Evolutionary conservation across 1,139 yeast species (phyloP).

Genomic region (Nadsonia starkeyi-henricii): DNA sequence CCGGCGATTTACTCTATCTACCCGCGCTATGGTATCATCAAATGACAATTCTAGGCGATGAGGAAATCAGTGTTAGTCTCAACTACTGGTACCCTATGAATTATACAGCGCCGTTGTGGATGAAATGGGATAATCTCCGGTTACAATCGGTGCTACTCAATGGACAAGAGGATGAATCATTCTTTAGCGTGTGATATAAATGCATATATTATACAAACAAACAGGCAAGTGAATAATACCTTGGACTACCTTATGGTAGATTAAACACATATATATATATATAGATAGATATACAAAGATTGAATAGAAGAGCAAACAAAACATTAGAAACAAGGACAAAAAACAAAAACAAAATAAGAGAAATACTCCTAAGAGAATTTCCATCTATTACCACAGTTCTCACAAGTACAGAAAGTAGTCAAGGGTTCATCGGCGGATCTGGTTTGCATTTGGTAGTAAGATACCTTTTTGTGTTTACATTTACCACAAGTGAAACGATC

Average conservation of each 20-base stretch:
- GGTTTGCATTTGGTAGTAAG: slow-evolving; percentile 95
- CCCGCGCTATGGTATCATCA: slow-evolving; percentile 32
- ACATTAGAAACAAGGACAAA: too few relatives aligned
- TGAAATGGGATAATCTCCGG: slow-evolving; percentile 22
- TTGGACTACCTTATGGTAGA: too few relatives aligned
- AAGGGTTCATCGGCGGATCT: slow-evolving; percentile 97
- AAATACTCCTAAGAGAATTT: slow-evolving; percentile 36
- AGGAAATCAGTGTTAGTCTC: slow-evolving; percentile 20
- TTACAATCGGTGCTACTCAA: slow-evolving; percentile 14
- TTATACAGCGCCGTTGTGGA: slow-evolving; percentile 18
- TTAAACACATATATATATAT: too few relatives aligned
- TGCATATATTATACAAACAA: too few relatives aligned
- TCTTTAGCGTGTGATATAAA: neutral
- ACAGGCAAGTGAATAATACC: too few relatives aligned
- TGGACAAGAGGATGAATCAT: slow-evolving; percentile 16
- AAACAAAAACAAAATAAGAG: too few relatives aligned
- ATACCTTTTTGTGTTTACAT: slow-evolving; percentile 92
- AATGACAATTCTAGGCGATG: slow-evolving; percentile 14
- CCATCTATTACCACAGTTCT: slow-evolving; percentile 96
- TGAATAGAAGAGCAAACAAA: too few relatives aligned
- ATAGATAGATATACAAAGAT: too few relatives aligned
- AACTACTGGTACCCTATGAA: slow-evolving; percentile 27
- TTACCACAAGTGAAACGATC: slow-evolving; percentile 96
- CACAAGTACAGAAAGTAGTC: slow-evolving; percentile 96
- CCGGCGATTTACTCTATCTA: slow-evolving; percentile 27